Evolutionary conservation across 306 rosid genomes (phyloP).

Genomic region (Notholithocarpus densiflorus): DNA sequence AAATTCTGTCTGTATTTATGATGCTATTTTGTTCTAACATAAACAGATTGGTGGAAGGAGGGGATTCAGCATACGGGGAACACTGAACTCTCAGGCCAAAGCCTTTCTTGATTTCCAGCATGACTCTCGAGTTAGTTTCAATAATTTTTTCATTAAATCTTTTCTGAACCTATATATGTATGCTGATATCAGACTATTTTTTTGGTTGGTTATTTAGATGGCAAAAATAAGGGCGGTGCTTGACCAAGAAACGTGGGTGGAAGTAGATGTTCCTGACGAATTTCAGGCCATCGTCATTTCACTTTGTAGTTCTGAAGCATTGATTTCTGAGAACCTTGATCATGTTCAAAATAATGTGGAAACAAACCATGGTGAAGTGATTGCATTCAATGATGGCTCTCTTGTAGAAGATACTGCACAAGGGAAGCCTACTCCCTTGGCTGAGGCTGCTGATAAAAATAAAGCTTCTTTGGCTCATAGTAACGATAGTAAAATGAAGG

Average conservation of each 20-base stretch:
- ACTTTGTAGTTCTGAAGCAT: constrained; percentile 46
- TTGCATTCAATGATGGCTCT: constrained; percentile 30
- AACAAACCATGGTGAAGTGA: constrained; percentile 39
- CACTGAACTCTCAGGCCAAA: constrained; percentile 96
- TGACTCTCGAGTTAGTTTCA: constrained; percentile 83
- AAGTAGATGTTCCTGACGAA: constrained; percentile 97
- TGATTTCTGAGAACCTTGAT: constrained; percentile 48
- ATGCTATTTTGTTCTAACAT: constrained; percentile 24
- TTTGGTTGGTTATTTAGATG: constrained; percentile 56
- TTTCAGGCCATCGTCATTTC: constrained; percentile 75
- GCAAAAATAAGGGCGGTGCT: constrained; percentile 93
- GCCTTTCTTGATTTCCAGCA: constrained; percentile 97
- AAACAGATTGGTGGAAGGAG: constrained; percentile 97
- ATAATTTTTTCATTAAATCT: constrained; percentile 7
- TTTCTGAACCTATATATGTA: background rate
- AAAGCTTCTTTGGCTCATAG: constrained; percentile 45
- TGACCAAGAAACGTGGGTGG: constrained; percentile 99
- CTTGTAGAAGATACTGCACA: constrained; percentile 26
- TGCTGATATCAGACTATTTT: constrained; percentile 24
- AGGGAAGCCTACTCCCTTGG: constrained; percentile 19
- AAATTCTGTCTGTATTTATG: constrained; percentile 24
- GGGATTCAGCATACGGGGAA: constrained; percentile 98
- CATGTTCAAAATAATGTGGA: constrained; percentile 46
- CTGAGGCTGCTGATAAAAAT: constrained; percentile 34
- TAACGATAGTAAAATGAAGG: constrained; percentile 55